Evolutionary conservation across 2,329 filamentous ascomycete genomes (phyloP), one percentile per base, ranked within the genome.

Genomic region (Pleurostoma richardsiae): DNA sequence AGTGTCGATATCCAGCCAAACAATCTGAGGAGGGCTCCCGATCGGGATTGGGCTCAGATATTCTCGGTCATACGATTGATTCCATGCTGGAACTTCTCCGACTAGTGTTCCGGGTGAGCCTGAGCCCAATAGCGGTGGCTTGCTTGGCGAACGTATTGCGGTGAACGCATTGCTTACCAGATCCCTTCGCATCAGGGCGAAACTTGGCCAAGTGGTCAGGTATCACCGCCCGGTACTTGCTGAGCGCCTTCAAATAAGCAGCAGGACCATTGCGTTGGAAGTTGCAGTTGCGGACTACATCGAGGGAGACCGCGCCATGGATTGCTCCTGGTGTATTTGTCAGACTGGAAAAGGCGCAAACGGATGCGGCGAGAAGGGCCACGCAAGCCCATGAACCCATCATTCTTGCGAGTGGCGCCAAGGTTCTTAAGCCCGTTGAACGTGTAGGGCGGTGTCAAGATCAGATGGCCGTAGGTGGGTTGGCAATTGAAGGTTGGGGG

Each of bases 1-100:
- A 10, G 86, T 90, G 54, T 90, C 87, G 50, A 90, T 77, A 59
- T 88, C 84, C 50, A 90, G 62, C 49, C 81, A 76, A 52, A 88
- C 60, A 3, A 69, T 77, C 55, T 84, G 80, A 5, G 61, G 53
- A 5, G 73, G 73, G 2, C 59, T 76, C 40, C 86, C 87, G 51
- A 90, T 70, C 3, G 69, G 73, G 41, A 90, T 79, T 0, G 83
- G 79, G 47, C 77, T 74, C 30, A 83, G 66, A 48, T 83, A 85
- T 58, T 83, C 74, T 4, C 68, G 66, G 52, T 85, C 82, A 42
- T 70, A 56, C 8, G 33, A 54, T 41, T 62, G 52, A 42, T 62
- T 61, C 29, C 55, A 51, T 1, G 69, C 59, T 3, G 59, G 58
- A 5, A 59, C 54, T 4, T 59, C 58, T 26, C 49, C 27, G 2